Percentiles rank a stretch among this genome's conserved stretches.
phyloP scores from a whole-genome alignment of 179 eudicot species.

The Spergularia azorica region DNA sequence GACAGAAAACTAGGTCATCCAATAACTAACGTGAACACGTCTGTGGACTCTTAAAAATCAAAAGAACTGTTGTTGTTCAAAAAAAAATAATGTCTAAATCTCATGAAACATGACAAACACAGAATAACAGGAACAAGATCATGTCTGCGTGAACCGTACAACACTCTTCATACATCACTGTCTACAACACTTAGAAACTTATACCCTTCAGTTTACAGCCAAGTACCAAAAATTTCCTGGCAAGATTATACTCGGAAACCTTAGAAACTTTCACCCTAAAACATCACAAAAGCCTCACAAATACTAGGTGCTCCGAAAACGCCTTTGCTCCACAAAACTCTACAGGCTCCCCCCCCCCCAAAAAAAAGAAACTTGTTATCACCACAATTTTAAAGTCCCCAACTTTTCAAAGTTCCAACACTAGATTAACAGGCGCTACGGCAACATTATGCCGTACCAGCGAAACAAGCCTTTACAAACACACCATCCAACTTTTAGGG shows the following conservation, averaged over 20 bases:
- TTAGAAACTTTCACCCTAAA: not conserved
- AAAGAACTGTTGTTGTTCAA: not conserved
- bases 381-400: not conserved
- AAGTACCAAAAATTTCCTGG: not conserved
- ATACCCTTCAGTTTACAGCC: not conserved
- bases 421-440: not conserved
- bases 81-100: too few species aligned
- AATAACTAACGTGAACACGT: not conserved
- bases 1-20: not conserved
- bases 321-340: not conserved
- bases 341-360: not conserved
- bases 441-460: not conserved
- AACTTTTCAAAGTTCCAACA: not conserved
- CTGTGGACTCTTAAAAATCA: not conserved
- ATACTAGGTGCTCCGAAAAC: not conserved
- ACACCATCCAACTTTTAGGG: too few species aligned
- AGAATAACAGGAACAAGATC: not conserved
- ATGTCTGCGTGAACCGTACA: not conserved
- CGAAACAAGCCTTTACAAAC: too few species aligned
- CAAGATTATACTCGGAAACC: not conserved
- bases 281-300: not conserved
- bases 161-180: not conserved
- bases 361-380: too few species aligned
- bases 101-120: not conserved
- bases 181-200: not conserved